Conservation (phyloP, 441 rosid species). For the Croton laevigatus region DNA sequence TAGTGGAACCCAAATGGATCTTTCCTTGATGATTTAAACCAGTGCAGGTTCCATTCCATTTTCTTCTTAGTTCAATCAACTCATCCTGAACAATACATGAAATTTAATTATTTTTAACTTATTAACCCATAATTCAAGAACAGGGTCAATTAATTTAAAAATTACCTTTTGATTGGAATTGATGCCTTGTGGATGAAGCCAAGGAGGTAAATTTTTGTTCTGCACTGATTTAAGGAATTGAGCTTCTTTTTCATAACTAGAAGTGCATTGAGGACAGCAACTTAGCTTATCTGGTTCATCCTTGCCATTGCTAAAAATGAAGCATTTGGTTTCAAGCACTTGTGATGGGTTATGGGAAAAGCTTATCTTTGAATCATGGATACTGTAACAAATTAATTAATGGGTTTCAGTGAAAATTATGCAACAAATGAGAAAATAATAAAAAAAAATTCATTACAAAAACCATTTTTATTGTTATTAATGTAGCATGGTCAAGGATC, state of each 20-base stretch:
- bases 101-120: constrained; percentile 14
- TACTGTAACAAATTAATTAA: constrained; percentile 37
- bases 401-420: neutral
- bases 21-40: constrained; percentile 47
- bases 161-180: constrained; percentile 53
- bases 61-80: constrained; percentile 46
- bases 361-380: constrained; percentile 44
- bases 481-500: neutral
- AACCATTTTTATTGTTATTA: neutral
- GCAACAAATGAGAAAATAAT: too few species aligned
- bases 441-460: too few species aligned
- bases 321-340: constrained; percentile 52
- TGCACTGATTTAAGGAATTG: constrained; percentile 47
- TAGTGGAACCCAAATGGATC: constrained; percentile 19
- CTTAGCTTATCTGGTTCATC: constrained; percentile 51
- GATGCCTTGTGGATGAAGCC: constrained; percentile 58
- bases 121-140: neutral
- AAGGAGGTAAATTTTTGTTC: constrained; percentile 57
- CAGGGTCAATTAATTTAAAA: neutral
- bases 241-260: constrained; percentile 71
- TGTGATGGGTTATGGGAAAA: constrained; percentile 34
- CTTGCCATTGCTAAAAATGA: constrained; percentile 26
- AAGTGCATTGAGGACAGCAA: constrained; percentile 75
- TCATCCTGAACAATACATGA: constrained; percentile 44
- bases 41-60: constrained; percentile 72